phyloP scores from a whole-genome alignment of 331 rosid genomes.

The Quercus tomentella region DNA sequence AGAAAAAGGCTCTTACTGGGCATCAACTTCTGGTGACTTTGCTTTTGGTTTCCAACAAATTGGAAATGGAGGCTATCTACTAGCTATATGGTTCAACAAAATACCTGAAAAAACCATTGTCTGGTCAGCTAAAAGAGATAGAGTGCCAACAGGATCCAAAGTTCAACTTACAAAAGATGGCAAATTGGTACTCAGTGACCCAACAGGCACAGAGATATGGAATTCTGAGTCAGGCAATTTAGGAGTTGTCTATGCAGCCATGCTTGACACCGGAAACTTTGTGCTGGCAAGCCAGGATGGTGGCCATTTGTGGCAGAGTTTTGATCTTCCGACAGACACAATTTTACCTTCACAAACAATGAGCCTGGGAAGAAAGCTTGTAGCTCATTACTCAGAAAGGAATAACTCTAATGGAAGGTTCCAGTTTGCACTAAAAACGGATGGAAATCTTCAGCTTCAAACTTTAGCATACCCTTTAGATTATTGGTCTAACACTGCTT shows the following conservation, averaged over 20 bases:
- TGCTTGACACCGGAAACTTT: conserved; percentile 22
- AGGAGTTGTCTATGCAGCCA: neutral
- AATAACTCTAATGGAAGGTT: conserved; percentile 10
- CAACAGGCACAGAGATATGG: neutral
- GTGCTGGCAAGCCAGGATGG: neutral
- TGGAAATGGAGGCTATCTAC: neutral
- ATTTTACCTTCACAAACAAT: conserved; percentile 5
- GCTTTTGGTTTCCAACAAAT: conserved; percentile 12
- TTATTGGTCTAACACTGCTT: neutral
- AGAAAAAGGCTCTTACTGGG: neutral
- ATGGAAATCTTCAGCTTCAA: conserved; percentile 19
- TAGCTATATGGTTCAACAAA: conserved; percentile 17
- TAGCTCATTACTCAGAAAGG: neutral
- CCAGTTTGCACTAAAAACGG: neutral
- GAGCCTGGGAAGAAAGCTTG: fast-evolving
- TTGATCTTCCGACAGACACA: conserved; percentile 7
- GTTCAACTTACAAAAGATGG: conserved; percentile 11
- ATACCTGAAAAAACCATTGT: neutral
- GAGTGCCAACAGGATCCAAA: conserved; percentile 6
- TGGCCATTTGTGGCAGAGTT: neutral
- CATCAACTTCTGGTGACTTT: conserved; percentile 11
- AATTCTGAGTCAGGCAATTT: neutral
- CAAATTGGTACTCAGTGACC: conserved; percentile 5
- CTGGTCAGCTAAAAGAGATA: conserved; percentile 24
- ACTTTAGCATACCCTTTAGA: neutral